Percentiles rank a stretch among this genome's conserved stretches.
phyloP scores from a whole-genome alignment of 1,284 basidiomycete species.

The Irpex rosettiformis region DNA sequence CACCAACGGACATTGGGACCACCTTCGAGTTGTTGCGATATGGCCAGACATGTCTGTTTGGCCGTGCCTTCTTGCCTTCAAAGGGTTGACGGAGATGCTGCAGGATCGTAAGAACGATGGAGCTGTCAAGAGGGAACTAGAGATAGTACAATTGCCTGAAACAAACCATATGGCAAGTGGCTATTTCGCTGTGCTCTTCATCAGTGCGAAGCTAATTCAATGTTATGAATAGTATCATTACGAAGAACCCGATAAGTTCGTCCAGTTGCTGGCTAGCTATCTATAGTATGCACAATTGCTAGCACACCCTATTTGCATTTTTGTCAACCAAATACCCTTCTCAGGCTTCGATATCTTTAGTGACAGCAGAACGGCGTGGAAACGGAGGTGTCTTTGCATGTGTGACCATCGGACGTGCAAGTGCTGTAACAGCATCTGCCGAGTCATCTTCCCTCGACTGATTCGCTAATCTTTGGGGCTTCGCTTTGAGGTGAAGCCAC shows the following conservation, averaged over 20 bases:
- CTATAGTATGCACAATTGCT: neutral
- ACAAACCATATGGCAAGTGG: slow-evolving; percentile 19
- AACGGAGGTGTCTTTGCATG: too few species aligned
- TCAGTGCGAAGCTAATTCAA: neutral
- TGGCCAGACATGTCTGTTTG: slow-evolving; percentile 15
- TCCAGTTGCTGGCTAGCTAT: neutral
- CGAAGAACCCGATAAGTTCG: neutral
- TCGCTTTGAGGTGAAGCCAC: too few species aligned
- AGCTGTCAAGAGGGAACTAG: neutral
- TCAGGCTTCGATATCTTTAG: too few species aligned
- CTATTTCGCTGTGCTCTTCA: neutral
- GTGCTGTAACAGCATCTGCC: too few species aligned
- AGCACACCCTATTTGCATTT: too few species aligned
- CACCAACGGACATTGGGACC: slow-evolving; percentile 10
- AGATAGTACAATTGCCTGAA: slow-evolving; percentile 4
- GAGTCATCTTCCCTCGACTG: too few species aligned
- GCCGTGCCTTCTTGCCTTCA: slow-evolving; percentile 12
- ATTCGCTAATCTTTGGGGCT: too few species aligned
- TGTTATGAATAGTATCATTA: neutral
- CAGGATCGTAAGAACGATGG: neutral
- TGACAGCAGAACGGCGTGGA: too few species aligned
- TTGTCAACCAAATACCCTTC: too few species aligned
- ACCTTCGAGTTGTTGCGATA: slow-evolving; percentile 9
- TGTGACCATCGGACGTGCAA: too few species aligned
- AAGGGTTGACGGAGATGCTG: slow-evolving; percentile 2